Conservation (phyloP, 2,329 filamentous ascomycete species). For the Trichoderma koningiopsis region DNA sequence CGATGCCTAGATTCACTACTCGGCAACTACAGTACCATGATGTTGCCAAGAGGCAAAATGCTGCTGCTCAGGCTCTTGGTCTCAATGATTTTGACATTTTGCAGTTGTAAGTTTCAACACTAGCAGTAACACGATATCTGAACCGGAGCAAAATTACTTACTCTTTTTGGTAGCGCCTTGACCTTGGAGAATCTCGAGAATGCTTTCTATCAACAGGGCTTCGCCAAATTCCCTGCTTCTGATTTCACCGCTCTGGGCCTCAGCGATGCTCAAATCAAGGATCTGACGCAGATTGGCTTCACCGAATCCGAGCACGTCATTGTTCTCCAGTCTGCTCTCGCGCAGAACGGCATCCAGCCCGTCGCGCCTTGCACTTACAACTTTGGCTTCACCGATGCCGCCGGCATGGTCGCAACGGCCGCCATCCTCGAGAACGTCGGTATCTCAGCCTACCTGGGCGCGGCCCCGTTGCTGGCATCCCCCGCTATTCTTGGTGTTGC, state of each 20-base stretch:
- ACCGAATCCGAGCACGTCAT: slow-evolving; percentile 58
- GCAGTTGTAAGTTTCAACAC: slow-evolving; percentile 54
- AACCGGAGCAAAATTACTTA: slow-evolving; percentile 14
- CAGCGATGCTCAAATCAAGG: slow-evolving; percentile 37
- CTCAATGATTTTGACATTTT: slow-evolving; percentile 58
- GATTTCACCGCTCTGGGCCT: slow-evolving; percentile 61
- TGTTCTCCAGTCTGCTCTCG: slow-evolving; percentile 57
- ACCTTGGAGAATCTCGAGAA: slow-evolving; percentile 76
- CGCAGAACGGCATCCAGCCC: slow-evolving; percentile 63
- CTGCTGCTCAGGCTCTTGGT: slow-evolving; percentile 49
- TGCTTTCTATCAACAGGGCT: slow-evolving; percentile 71
- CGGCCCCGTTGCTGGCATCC: slow-evolving; percentile 64
- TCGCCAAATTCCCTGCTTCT: slow-evolving; percentile 63
- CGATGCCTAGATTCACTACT: slow-evolving; percentile 46
- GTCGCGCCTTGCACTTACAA: slow-evolving; percentile 72
- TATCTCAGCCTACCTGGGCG: slow-evolving; percentile 73
- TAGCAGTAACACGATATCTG: background rate
- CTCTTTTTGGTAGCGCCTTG: slow-evolving; percentile 50
- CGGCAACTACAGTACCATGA: slow-evolving; percentile 51
- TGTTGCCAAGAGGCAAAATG: slow-evolving; percentile 54
- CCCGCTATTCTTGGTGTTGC: slow-evolving; percentile 65
- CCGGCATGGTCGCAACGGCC: slow-evolving; percentile 69
- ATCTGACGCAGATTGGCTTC: slow-evolving; percentile 62
- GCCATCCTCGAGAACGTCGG: slow-evolving; percentile 72
- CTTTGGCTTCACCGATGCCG: slow-evolving; percentile 68